phyloP scores from a whole-genome alignment of 805 yeast genomes.

The Candida chilensis region DNA sequence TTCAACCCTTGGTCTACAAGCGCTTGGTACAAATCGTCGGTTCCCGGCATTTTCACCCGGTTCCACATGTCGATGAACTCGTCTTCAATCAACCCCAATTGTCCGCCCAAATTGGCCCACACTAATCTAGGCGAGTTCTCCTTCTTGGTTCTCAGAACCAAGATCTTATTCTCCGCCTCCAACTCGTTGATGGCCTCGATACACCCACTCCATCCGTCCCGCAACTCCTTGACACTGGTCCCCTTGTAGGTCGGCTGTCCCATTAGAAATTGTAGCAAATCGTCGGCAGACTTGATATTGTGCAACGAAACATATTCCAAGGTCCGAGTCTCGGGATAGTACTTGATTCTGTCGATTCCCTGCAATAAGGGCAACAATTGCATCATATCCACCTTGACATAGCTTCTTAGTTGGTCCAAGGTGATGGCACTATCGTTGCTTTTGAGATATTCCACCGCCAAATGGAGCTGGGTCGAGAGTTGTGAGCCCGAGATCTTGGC shows the following conservation, averaged over 20 bases:
- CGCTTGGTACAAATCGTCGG: slow-evolving; percentile 70
- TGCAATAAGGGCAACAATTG: slow-evolving; percentile 65
- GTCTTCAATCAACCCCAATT: slow-evolving; percentile 60
- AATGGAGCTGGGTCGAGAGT: slow-evolving; percentile 76
- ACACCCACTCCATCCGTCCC: slow-evolving; percentile 95
- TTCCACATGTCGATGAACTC: slow-evolving; percentile 84
- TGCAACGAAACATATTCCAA: slow-evolving; percentile 85
- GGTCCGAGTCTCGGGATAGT: slow-evolving; percentile 51
- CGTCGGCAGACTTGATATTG: slow-evolving; percentile 76
- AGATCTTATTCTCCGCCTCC: slow-evolving; percentile 66
- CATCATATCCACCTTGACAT: slow-evolving; percentile 51
- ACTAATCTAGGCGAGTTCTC: slow-evolving; percentile 88
- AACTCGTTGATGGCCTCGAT: slow-evolving; percentile 67
- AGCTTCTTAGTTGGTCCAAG: slow-evolving; percentile 54
- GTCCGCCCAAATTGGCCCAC: slow-evolving; percentile 83
- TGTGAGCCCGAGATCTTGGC: slow-evolving; percentile 42
- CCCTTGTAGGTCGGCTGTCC: slow-evolving; percentile 86
- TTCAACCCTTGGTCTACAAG: slow-evolving; percentile 81
- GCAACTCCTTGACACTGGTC: slow-evolving; percentile 66
- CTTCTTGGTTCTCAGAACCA: slow-evolving; percentile 85
- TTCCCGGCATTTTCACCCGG: slow-evolving; percentile 68
- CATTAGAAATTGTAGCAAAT: slow-evolving; percentile 63
- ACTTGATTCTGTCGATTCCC: slow-evolving; percentile 70
- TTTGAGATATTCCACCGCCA: slow-evolving; percentile 89
- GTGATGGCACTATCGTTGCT: slow-evolving; percentile 60